Percentiles rank a stretch among this genome's conserved stretches.
Evolutionary conservation across 2,329 filamentous ascomycete species (phyloP).

Genomic region (Stachybotrys chartarum): DNA sequence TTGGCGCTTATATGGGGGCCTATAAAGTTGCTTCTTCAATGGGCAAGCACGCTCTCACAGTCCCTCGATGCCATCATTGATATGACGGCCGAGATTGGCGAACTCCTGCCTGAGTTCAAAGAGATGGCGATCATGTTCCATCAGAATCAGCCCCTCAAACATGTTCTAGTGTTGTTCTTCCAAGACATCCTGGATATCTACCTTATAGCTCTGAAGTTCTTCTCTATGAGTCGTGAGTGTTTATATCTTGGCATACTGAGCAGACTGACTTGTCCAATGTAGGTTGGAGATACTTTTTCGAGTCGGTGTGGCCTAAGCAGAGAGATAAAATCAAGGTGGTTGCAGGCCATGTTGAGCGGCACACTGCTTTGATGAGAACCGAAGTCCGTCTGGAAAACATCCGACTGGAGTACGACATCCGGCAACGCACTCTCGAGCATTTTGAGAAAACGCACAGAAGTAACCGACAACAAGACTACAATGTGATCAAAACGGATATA

Average conservation of each 20-base stretch:
- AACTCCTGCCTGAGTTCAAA: not conserved
- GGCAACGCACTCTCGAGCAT: not conserved
- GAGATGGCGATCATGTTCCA: not conserved
- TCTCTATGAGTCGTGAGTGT: not conserved
- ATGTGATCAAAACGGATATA: not conserved
- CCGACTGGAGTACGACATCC: not conserved
- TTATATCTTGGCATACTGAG: not conserved
- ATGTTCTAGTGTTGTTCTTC: constrained; percentile 3
- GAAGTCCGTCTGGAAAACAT: not conserved
- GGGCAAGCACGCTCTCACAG: not conserved
- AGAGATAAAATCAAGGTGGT: not conserved
- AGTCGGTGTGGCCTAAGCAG: not conserved
- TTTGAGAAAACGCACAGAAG: not conserved
- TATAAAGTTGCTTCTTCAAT: constrained; percentile 2
- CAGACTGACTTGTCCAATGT: not conserved
- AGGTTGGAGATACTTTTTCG: not conserved
- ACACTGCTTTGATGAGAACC: not conserved
- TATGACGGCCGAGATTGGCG: constrained; percentile 1
- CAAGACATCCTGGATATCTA: constrained; percentile 8
- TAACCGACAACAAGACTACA: not conserved
- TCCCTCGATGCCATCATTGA: constrained; percentile 2
- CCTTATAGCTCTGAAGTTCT: constrained; percentile 1
- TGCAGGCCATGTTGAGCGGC: not conserved
- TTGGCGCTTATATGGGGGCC: constrained; percentile 7
- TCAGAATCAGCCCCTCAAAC: not conserved